Evolutionary conservation across 345 rosid species (phyloP).

Genomic region (Aurinia saxatilis): DNA sequence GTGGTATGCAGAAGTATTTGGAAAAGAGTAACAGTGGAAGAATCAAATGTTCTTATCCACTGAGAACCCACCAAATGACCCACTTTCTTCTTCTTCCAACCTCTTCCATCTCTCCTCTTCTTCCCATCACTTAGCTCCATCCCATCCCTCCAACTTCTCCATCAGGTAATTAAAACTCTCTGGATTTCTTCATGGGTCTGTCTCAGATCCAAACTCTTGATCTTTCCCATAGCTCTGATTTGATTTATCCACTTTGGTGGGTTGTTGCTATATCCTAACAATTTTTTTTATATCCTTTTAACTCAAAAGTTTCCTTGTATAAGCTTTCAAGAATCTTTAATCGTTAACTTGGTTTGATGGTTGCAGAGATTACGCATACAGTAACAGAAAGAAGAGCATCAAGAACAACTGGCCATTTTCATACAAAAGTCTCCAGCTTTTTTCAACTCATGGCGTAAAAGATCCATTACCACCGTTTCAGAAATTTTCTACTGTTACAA

Average conservation of each 20-base stretch:
- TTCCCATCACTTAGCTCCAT: slow-evolving; percentile 21
- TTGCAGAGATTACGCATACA: slow-evolving; percentile 85
- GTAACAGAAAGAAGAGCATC: slow-evolving; percentile 67
- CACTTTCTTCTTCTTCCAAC: slow-evolving; percentile 41
- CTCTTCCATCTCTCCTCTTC: slow-evolving; percentile 22
- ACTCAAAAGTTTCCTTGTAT: background rate
- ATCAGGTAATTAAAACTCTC: slow-evolving; percentile 69
- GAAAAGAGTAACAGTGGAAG: slow-evolving; percentile 41
- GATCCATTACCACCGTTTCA: slow-evolving; percentile 89
- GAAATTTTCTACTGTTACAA: slow-evolving; percentile 33
- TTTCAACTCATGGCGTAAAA: slow-evolving; percentile 78
- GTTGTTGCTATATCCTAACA: too few relatives aligned
- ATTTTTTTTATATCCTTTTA: too few relatives aligned
- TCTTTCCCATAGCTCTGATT: too few relatives aligned
- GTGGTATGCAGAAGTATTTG: slow-evolving; percentile 56
- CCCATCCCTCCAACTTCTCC: slow-evolving; percentile 61
- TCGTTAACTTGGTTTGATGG: background rate
- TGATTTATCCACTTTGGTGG: too few relatives aligned
- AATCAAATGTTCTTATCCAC: slow-evolving; percentile 67
- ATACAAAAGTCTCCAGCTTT: slow-evolving; percentile 58
- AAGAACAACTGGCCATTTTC: slow-evolving; percentile 93
- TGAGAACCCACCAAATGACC: slow-evolving; percentile 80
- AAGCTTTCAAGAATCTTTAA: too few relatives aligned
- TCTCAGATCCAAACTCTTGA: slow-evolving; percentile 17
- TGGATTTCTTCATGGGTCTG: slow-evolving; percentile 19